A percentile compares a stretch with the other conserved stretches of the same genome.
phyloP scores from a whole-genome alignment of 2,329 filamentous ascomycete genomes.

The Fusarium miscanthi region DNA sequence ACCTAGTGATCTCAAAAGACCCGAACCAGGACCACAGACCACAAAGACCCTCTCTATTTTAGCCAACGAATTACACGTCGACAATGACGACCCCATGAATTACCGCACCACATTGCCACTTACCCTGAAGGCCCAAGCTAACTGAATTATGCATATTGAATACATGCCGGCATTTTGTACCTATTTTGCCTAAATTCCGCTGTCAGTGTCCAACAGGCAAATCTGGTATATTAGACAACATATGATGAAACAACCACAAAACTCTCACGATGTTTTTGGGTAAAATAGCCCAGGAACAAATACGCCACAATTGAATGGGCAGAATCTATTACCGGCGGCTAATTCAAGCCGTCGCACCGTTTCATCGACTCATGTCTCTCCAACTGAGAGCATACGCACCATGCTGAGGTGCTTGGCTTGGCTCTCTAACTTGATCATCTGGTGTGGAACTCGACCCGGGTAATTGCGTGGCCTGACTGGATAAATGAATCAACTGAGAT shows the following conservation, averaged over 20 bases:
- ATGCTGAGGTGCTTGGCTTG: slow-evolving; percentile 7
- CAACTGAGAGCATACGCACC: neutral
- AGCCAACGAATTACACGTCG: slow-evolving; percentile 23
- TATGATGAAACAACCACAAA: neutral
- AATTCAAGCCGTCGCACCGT: slow-evolving; percentile 27
- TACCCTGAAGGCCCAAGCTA: slow-evolving; percentile 25
- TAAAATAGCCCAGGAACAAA: neutral
- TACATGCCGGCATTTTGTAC: slow-evolving; percentile 2
- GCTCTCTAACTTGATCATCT: slow-evolving; percentile 2
- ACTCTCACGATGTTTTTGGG: neutral
- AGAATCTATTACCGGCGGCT: slow-evolving; percentile 17
- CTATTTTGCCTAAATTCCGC: slow-evolving; percentile 24
- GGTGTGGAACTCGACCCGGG: slow-evolving; percentile 35
- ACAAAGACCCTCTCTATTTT: slow-evolving; percentile 16
- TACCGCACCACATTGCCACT: neutral
- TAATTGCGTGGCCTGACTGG: slow-evolving; percentile 38
- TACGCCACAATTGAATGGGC: neutral
- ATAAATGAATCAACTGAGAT: slow-evolving; percentile 35
- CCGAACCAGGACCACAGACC: neutral
- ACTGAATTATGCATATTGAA: neutral
- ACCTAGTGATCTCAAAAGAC: neutral
- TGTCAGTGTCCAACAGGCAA: neutral
- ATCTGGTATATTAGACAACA: neutral
- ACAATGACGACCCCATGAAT: slow-evolving; percentile 8
- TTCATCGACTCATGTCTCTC: slow-evolving; percentile 16